phyloP scores from a whole-genome alignment of 345 rosid species.

The Hypericum perforatum region DNA sequence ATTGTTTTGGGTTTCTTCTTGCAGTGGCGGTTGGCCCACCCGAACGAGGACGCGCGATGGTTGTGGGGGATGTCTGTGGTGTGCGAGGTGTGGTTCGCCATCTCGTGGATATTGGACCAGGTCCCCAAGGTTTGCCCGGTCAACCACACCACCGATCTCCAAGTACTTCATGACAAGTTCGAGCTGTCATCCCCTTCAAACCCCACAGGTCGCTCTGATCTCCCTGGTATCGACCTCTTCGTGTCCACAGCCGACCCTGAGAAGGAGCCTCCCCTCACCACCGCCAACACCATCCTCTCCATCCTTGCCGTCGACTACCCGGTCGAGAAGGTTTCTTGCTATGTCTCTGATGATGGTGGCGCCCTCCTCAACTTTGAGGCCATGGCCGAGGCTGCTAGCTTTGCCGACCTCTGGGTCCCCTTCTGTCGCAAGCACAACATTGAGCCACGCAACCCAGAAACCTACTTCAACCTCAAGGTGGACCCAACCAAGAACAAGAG shows the following conservation, averaged over 20 bases:
- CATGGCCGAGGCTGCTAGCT: constrained; percentile 96
- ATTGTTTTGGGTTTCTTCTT: constrained; percentile 67
- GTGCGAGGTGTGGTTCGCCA: constrained; percentile 87
- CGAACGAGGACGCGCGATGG: constrained; percentile 81
- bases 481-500: constrained; percentile 92
- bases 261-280: constrained; percentile 83
- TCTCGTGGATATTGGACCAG: constrained; percentile 93
- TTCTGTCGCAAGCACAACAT: constrained; percentile 83
- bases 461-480: constrained; percentile 60
- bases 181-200: constrained; percentile 83
- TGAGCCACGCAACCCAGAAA: constrained; percentile 84
- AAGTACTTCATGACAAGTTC: constrained; percentile 72
- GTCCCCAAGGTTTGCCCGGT: constrained; percentile 74
- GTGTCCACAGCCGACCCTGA: constrained; percentile 96
- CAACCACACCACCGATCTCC: constrained; percentile 77
- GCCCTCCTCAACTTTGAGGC: constrained; percentile 95
- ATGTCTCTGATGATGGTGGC: constrained; percentile 86
- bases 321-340: constrained; percentile 73
- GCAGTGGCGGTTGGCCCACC: constrained; percentile 69
- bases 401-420: constrained; percentile 91
- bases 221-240: constrained; percentile 76
- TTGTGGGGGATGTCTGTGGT: constrained; percentile 73
- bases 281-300: constrained; percentile 86
- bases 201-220: constrained; percentile 85
- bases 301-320: constrained; percentile 83